Percentiles rank a stretch among this genome's conserved stretches.
phyloP scores from a whole-genome alignment of 495 filamentous ascomycete genomes.

The Hypoxylon subgilvum region DNA sequence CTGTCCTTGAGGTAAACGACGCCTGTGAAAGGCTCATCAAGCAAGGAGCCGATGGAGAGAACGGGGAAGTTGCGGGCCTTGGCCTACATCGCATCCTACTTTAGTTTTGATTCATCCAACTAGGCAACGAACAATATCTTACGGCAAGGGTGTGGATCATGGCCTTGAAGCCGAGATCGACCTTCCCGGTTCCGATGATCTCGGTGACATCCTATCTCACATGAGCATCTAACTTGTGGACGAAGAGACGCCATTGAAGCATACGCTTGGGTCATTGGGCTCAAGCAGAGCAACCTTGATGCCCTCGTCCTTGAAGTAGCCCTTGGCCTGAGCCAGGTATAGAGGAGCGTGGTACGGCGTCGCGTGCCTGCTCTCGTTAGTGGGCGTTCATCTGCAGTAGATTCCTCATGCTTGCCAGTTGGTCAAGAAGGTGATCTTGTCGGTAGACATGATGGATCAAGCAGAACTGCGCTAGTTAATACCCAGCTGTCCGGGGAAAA shows the following conservation, averaged over 20 bases:
- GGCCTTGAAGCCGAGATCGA: conserved; percentile 76
- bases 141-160: conserved; percentile 77
- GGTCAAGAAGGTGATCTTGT: conserved; percentile 77
- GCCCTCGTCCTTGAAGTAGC: conserved; percentile 72
- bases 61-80: conserved; percentile 74
- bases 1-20: conserved; percentile 72
- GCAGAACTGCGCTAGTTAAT: conserved; percentile 44
- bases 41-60: conserved; percentile 68
- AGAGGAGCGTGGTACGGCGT: conserved; percentile 76
- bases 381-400: conserved; percentile 13
- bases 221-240: conserved; percentile 10
- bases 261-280: conserved; percentile 69
- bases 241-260: conserved; percentile 6
- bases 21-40: conserved; percentile 76
- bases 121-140: conserved; percentile 25
- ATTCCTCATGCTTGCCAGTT: conserved; percentile 62
- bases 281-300: conserved; percentile 74
- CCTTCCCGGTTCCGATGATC: conserved; percentile 72
- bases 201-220: conserved; percentile 64
- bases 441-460: conserved; percentile 67
- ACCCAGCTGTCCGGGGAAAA: conserved; percentile 28
- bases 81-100: conserved; percentile 51
- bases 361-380: conserved; percentile 62
- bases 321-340: conserved; percentile 71
- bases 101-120: conserved; percentile 5